phyloP scores from a whole-genome alignment of 371 early-diverging fungal genomes.

The Mucor piriformis region DNA sequence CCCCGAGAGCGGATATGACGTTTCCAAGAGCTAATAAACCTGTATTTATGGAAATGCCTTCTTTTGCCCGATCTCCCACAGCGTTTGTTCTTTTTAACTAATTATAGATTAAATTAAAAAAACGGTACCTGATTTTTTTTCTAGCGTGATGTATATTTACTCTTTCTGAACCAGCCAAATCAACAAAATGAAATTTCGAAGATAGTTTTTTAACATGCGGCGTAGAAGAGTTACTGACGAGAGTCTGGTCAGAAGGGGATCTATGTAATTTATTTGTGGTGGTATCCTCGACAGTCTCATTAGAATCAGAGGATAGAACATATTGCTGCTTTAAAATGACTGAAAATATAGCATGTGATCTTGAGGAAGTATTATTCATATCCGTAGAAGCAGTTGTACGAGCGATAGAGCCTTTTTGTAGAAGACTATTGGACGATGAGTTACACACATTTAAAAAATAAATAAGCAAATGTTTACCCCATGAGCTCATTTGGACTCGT shows the following conservation, averaged over 20 bases:
- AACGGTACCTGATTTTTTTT: not conserved
- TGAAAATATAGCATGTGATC: conserved; percentile 98
- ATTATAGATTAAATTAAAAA: conserved; percentile 13
- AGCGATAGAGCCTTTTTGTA: conserved; percentile 75
- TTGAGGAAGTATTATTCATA: conserved; percentile 94
- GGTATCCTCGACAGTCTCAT: not conserved
- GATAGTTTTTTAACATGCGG: not conserved
- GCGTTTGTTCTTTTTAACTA: conserved; percentile 90
- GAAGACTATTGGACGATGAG: conserved; percentile 21
- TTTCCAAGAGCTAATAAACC: conserved; percentile 97
- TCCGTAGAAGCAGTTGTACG: conserved; percentile 95
- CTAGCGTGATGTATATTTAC: conserved; percentile 32
- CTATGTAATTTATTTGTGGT: conserved; percentile 4
- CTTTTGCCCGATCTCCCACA: conserved; percentile 89
- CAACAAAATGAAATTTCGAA: conserved; percentile 38
- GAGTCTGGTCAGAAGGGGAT: conserved; percentile 54
- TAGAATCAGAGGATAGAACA: not conserved
- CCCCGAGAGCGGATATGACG: conserved; percentile 95
- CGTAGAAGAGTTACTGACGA: conserved; percentile 1
- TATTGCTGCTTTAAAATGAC: conserved; percentile 68
- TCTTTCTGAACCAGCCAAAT: conserved; percentile 56
- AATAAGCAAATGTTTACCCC: conserved; percentile 23
- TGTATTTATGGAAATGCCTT: conserved; percentile 98
- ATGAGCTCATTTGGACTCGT: conserved; percentile 71
- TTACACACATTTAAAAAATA: not conserved